Conservation (phyloP, 768 basidiomycete species). For the Kwoniella europaea region DNA sequence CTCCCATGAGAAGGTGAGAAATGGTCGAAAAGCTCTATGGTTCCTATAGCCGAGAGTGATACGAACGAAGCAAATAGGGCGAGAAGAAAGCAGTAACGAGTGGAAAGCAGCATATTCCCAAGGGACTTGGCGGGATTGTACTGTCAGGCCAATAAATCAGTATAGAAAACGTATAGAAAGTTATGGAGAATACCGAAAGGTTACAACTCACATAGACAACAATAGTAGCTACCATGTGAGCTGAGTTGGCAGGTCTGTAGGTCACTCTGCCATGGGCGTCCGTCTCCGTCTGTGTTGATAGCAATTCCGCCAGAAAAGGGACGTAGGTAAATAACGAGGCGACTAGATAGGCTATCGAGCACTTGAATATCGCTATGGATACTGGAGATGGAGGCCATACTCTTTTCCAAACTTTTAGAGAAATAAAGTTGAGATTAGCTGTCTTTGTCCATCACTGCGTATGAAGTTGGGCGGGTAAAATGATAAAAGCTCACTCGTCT, state of each 20-base stretch:
- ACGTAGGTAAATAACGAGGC: conserved; percentile 92
- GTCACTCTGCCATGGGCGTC: conserved; percentile 56
- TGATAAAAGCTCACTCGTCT: not conserved
- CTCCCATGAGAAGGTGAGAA: conserved; percentile 47
- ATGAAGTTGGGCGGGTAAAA: not conserved
- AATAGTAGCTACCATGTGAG: conserved; percentile 85
- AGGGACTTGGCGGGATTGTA: conserved; percentile 92
- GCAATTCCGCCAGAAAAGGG: conserved; percentile 67
- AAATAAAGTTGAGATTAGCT: not conserved
- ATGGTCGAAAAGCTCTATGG: conserved; percentile 77
- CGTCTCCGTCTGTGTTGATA: conserved; percentile 63
- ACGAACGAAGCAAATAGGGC: conserved; percentile 71
- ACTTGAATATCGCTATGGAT: conserved; percentile 70
- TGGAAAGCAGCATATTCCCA: conserved; percentile 91
- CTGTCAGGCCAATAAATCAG: conserved; percentile 59
- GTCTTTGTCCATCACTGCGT: not conserved
- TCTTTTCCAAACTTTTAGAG: conserved; percentile 11
- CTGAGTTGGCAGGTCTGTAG: conserved; percentile 70
- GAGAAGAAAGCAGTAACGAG: conserved; percentile 70
- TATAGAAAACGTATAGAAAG: too few relatives aligned
- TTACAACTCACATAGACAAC: conserved; percentile 66
- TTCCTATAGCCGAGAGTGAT: conserved; percentile 74
- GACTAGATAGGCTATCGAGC: conserved; percentile 85
- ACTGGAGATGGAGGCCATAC: conserved; percentile 40
- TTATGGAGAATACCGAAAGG: not conserved